phyloP scores from a whole-genome alignment of 2,329 filamentous ascomycete species.

The Colletotrichum eremochloae region DNA sequence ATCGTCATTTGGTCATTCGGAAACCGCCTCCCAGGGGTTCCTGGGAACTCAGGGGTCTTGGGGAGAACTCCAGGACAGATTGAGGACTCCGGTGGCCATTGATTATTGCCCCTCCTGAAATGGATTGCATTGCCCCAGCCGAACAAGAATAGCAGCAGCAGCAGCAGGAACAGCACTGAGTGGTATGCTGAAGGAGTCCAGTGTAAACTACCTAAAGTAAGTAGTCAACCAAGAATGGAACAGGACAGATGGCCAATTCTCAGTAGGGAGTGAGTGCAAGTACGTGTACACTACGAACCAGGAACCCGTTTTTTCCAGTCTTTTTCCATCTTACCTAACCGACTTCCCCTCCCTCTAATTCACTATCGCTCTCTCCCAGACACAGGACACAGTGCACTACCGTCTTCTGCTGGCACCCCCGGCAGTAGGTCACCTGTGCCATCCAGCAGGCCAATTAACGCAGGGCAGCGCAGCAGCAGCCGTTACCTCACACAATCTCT shows the following conservation, averaged over 20 bases:
- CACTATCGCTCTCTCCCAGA: too few relatives aligned
- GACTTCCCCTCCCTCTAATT: neutral
- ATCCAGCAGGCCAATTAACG: neutral
- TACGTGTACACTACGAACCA: neutral
- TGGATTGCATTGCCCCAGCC: constrained; percentile 5
- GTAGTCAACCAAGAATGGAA: neutral
- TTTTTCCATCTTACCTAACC: neutral
- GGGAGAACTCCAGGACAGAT: neutral
- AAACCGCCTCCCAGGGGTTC: neutral
- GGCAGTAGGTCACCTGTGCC: neutral
- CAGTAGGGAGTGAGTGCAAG: neutral
- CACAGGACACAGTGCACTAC: too few relatives aligned
- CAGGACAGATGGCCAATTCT: constrained; percentile 21
- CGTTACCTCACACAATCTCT: constrained; percentile 30
- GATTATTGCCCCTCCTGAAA: neutral
- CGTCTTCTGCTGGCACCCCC: too few relatives aligned
- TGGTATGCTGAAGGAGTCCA: neutral
- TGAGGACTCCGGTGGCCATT: neutral
- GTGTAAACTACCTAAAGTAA: neutral
- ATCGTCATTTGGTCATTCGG: constrained; percentile 32
- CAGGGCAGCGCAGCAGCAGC: neutral
- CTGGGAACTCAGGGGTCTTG: neutral
- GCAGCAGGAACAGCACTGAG: neutral
- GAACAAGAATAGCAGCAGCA: constrained; percentile 19
- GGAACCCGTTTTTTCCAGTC: neutral